A percentile compares a stretch with the other conserved stretches of the same genome.
Conservation (phyloP, 192 early-diverging fungal species). For the Coemansia sp. region DNA sequence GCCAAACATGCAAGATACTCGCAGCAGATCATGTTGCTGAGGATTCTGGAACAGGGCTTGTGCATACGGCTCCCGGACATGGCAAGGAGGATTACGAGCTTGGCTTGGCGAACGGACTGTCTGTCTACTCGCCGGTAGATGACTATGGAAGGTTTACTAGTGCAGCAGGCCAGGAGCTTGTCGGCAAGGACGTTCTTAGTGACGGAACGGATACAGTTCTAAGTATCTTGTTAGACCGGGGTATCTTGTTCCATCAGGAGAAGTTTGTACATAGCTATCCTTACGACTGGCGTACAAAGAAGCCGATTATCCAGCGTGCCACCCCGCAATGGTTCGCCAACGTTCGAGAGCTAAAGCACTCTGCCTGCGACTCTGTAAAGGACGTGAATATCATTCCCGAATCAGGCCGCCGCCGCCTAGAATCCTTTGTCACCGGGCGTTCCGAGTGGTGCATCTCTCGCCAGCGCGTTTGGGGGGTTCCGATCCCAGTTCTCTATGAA, state of each 20-base stretch:
- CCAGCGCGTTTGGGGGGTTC: slow-evolving; percentile 81
- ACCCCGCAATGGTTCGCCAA: slow-evolving; percentile 87
- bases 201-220: slow-evolving; percentile 64
- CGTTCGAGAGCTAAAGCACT: slow-evolving; percentile 62
- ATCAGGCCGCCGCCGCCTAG: slow-evolving; percentile 58
- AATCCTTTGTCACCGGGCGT: slow-evolving; percentile 66
- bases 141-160: slow-evolving; percentile 67
- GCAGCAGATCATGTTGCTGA: slow-evolving; percentile 66
- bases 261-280: slow-evolving; percentile 74
- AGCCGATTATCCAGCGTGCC: slow-evolving; percentile 75
- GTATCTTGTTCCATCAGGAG: slow-evolving; percentile 55
- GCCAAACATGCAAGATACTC: slow-evolving; percentile 57
- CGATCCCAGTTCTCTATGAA: slow-evolving; percentile 77
- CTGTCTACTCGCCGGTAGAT: slow-evolving; percentile 70
- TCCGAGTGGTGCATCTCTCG: slow-evolving; percentile 86
- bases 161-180: slow-evolving; percentile 63
- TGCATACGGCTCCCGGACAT: slow-evolving; percentile 81
- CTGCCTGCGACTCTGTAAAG: slow-evolving; percentile 60
- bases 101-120: slow-evolving; percentile 55
- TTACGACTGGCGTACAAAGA: slow-evolving; percentile 84
- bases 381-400: slow-evolving; percentile 64
- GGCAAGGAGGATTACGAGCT: slow-evolving; percentile 84
- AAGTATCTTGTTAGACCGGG: slow-evolving; percentile 45
- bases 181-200: slow-evolving; percentile 61
- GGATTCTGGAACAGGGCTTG: slow-evolving; percentile 77